Percentiles rank a stretch among this genome's conserved stretches.
phyloP scores from a whole-genome alignment of 2,329 filamentous ascomycete genomes.

The Colletotrichum spinosum region DNA sequence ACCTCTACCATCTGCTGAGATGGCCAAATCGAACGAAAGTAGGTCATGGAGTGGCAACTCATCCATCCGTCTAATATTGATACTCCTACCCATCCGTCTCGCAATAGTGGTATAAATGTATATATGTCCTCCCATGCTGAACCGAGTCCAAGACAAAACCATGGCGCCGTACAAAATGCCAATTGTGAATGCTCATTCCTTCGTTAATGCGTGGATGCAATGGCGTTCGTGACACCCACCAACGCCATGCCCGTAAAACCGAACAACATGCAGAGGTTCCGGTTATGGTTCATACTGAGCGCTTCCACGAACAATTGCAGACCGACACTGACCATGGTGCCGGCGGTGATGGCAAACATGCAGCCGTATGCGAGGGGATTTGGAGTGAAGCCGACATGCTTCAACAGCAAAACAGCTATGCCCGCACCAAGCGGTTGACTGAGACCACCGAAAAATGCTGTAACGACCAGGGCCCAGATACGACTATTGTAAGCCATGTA shows the following conservation, averaged over 20 bases:
- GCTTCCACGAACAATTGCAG: constrained; percentile 91
- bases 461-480: constrained; percentile 85
- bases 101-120: neutral
- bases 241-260: constrained; percentile 90
- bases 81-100: neutral
- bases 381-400: constrained; percentile 61
- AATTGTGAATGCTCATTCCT: neutral
- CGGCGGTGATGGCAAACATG: constrained; percentile 90
- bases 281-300: constrained; percentile 83
- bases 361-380: constrained; percentile 75
- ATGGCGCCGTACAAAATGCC: constrained; percentile 11
- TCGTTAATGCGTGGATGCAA: constrained; percentile 35
- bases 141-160: constrained; percentile 10
- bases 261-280: constrained; percentile 81
- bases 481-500: constrained; percentile 91
- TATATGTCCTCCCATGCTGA: constrained; percentile 10
- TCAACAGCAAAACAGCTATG: constrained; percentile 88
- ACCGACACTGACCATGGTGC: constrained; percentile 95
- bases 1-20: too few species aligned
- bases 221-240: constrained; percentile 84
- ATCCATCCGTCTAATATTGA: neutral
- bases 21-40: too few species aligned
- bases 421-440: constrained; percentile 89
- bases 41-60: too few species aligned
- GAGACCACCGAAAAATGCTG: constrained; percentile 84